Evolutionary conservation across 2,329 filamentous ascomycete genomes (phyloP).

Genomic region (Fonsecaea pedrosoi): DNA sequence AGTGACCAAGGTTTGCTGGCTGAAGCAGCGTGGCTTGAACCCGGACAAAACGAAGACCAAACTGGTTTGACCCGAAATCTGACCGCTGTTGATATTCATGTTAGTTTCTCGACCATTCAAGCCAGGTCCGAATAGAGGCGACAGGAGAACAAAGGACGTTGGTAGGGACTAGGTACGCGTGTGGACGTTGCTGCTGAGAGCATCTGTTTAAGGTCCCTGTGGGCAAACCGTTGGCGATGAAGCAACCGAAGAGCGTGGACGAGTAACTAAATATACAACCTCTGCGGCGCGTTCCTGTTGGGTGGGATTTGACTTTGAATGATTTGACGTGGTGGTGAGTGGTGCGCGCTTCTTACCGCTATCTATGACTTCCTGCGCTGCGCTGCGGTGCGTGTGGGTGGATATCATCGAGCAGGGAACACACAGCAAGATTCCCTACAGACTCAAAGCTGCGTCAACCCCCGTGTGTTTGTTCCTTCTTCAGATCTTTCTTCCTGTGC

Average conservation of each 20-base stretch:
- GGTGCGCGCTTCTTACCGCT: slow-evolving; percentile 16
- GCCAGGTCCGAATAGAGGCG: not conserved
- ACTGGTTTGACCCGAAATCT: slow-evolving; percentile 7
- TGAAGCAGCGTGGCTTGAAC: not conserved
- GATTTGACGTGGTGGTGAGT: not conserved
- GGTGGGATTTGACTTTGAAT: slow-evolving; percentile 1
- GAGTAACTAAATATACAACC: slow-evolving; percentile 15
- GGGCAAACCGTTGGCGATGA: slow-evolving; percentile 10
- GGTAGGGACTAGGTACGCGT: not conserved
- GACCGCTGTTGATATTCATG: not conserved
- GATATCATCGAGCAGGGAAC: not conserved
- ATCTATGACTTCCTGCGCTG: not conserved
- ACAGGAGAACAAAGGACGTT: not conserved
- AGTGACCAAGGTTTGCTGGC: slow-evolving; percentile 5
- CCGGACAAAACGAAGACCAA: not conserved
- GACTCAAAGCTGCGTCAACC: slow-evolving; percentile 9
- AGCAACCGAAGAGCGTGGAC: not conserved
- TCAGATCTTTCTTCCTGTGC: not conserved
- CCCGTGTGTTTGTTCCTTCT: not conserved
- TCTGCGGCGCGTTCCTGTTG: slow-evolving; percentile 5
- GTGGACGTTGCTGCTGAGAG: not conserved
- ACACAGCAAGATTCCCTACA: slow-evolving; percentile 6
- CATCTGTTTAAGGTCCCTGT: not conserved
- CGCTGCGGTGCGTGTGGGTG: slow-evolving; percentile 1
- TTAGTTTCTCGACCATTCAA: not conserved